Conservation (phyloP, 345 rosid genomes). For the Carallia brachiata region DNA sequence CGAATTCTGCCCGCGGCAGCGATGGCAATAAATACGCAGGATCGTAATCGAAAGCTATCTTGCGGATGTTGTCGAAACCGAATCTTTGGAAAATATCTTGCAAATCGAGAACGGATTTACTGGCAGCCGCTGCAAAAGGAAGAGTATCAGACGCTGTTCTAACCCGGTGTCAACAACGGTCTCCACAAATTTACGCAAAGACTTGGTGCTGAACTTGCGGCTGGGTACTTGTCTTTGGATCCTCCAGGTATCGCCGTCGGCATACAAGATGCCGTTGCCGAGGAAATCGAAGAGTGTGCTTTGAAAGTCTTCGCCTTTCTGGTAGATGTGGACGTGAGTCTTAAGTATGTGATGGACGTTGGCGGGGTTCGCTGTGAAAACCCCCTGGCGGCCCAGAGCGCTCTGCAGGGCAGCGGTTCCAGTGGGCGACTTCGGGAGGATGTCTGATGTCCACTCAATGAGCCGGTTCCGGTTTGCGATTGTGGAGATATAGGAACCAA, state of each 20-base stretch:
- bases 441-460: conserved; percentile 5
- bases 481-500: conserved; percentile 13
- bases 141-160: conserved; percentile 49
- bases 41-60: conserved; percentile 65
- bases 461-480: conserved; percentile 1
- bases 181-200: conserved; percentile 58
- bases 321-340: conserved; percentile 44
- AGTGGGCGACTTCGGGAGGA: conserved; percentile 16
- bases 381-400: conserved; percentile 9
- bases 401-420: conserved; percentile 13
- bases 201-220: conserved; percentile 66
- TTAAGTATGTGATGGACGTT: conserved; percentile 64
- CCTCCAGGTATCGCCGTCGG: conserved; percentile 61
- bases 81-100: conserved; percentile 67
- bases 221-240: conserved; percentile 63
- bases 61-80: conserved; percentile 67
- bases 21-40: conserved; percentile 48
- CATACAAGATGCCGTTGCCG: conserved; percentile 67
- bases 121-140: conserved; percentile 36
- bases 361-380: conserved; percentile 57
- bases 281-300: conserved; percentile 49
- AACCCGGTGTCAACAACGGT: conserved; percentile 52
- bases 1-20: conserved; percentile 37
- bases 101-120: conserved; percentile 37
- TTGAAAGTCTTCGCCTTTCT: conserved; percentile 40